phyloP scores from a whole-genome alignment of 805 yeast species.

The Saccharomycopsis fibuligera region DNA sequence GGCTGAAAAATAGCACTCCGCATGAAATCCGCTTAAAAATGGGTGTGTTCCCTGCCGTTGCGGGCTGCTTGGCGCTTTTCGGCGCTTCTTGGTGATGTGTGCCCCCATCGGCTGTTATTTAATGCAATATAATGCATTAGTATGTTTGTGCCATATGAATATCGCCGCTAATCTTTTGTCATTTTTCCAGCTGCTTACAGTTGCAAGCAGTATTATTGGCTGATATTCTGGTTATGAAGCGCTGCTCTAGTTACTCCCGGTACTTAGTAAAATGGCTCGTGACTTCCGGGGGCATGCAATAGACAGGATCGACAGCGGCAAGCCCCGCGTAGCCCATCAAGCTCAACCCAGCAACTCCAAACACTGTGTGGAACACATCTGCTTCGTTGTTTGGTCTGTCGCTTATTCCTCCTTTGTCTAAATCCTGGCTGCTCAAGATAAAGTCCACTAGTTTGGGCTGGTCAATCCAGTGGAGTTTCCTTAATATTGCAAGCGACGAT shows the following conservation, averaged over 20 bases:
- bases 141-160: too few species aligned
- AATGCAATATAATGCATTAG: too few species aligned
- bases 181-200: too few species aligned
- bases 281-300: conserved; percentile 62
- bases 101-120: too few species aligned
- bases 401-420: conserved; percentile 77
- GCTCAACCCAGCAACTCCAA: conserved; percentile 85
- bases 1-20: too few species aligned
- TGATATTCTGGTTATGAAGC: neutral
- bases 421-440: conserved; percentile 74
- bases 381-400: conserved; percentile 88
- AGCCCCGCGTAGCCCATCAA: conserved; percentile 51
- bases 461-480: conserved; percentile 72
- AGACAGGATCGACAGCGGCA: conserved; percentile 71
- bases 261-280: conserved; percentile 28
- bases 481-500: conserved; percentile 63
- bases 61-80: too few species aligned
- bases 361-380: conserved; percentile 89
- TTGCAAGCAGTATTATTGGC: neutral
- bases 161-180: too few species aligned
- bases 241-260: neutral
- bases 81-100: too few species aligned
- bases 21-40: too few species aligned
- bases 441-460: conserved; percentile 52
- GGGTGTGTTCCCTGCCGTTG: too few species aligned